These are phyloP conservation scores for Cryphonectria parasitica DNA, from an alignment of 2,329 filamentous ascomycete genomes.

Conservation along the genomic window DNA sequence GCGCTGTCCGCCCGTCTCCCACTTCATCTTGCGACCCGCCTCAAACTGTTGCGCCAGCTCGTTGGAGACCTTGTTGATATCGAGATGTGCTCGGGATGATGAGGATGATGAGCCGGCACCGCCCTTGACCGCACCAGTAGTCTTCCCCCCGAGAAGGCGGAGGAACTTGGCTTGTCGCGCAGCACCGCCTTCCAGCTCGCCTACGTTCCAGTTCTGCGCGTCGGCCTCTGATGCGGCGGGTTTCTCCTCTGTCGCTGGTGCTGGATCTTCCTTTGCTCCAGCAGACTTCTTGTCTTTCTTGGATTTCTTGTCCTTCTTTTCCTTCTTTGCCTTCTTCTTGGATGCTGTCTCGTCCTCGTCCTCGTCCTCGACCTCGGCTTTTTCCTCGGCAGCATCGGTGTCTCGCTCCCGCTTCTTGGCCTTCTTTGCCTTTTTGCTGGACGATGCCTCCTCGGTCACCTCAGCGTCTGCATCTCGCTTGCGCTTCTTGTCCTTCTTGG, in stretches of 20 bases:
- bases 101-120: constrained; percentile 4
- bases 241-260: constrained; percentile 6
- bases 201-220: constrained; percentile 57
- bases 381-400: constrained; percentile 32
- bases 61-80: constrained; percentile 48
- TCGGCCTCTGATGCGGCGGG: constrained; percentile 32
- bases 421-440: constrained; percentile 48
- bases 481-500: constrained; percentile 31
- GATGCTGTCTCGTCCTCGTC: constrained; percentile 12
- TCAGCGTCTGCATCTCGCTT: constrained; percentile 36
- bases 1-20: constrained; percentile 52
- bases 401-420: constrained; percentile 33
- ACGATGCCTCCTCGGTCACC: constrained; percentile 34
- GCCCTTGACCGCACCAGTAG: constrained; percentile 39
- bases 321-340: constrained; percentile 50
- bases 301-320: no score
- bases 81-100: constrained; percentile 37
- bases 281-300: constrained; percentile 35
- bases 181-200: constrained; percentile 53
- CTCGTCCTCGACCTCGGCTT: constrained; percentile 35
- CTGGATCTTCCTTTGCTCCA: constrained; percentile 29
- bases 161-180: constrained; percentile 61
- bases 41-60: constrained; percentile 63
- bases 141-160: constrained; percentile 58
- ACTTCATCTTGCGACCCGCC: constrained; percentile 59